A percentile compares a stretch with the other conserved stretches of the same genome.
These are phyloP conservation scores for Coemansia sp. DNA, from an alignment of 192 early-diverging fungal genomes.

Conservation along the genomic window DNA sequence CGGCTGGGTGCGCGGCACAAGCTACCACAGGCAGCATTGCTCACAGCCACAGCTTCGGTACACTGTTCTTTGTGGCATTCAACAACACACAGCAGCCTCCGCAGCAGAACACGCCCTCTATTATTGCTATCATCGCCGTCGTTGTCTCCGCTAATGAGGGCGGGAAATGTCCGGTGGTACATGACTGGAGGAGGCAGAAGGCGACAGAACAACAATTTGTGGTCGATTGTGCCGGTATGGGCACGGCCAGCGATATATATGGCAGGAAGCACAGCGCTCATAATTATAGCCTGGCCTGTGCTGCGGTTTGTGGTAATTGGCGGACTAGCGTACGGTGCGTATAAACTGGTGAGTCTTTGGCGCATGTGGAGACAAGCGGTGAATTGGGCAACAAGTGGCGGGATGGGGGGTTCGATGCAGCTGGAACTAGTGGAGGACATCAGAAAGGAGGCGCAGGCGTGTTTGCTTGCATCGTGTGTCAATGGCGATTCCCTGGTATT, in stretches of 20 bases:
- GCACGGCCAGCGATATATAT: slow-evolving; percentile 23
- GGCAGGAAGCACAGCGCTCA: slow-evolving; percentile 34
- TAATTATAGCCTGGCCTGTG: slow-evolving; percentile 36
- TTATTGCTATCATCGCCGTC: too few relatives aligned
- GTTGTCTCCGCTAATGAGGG: too few relatives aligned
- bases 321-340: slow-evolving; percentile 34
- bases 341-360: slow-evolving; percentile 14
- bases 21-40: too few relatives aligned
- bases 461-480: slow-evolving; percentile 12
- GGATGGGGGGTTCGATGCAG: background rate
- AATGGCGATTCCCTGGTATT: slow-evolving; percentile 2
- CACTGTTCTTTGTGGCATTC: too few relatives aligned
- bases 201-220: background rate
- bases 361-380: background rate
- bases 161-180: background rate
- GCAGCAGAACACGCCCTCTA: too few relatives aligned
- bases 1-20: too few relatives aligned
- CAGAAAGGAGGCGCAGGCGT: slow-evolving; percentile 1
- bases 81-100: background rate
- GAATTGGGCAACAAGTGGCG: background rate
- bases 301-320: slow-evolving; percentile 39
- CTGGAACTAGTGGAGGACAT: background rate
- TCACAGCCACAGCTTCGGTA: too few relatives aligned
- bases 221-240: slow-evolving; percentile 5
- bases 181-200: background rate